phyloP scores from a whole-genome alignment of 73 alveolate species.

The Symbiodinium pilosum region DNA sequence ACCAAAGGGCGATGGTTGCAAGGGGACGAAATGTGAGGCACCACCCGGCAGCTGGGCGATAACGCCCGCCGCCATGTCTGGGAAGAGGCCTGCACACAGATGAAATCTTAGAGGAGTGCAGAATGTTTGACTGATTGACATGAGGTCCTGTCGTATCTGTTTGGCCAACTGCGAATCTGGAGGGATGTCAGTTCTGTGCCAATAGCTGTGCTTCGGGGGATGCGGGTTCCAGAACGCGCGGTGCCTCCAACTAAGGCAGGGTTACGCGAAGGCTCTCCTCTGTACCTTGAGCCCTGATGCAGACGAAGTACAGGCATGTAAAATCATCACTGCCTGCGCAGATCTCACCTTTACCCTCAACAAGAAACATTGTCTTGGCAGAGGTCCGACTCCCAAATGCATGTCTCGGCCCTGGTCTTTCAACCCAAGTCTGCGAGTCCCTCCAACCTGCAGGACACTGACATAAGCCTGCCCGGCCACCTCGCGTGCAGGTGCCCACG shows the following conservation, averaged over 20 bases:
- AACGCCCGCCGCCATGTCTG: conserved; percentile 3
- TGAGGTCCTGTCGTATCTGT: not conserved
- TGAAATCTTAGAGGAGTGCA: not conserved
- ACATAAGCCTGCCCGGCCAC: no score
- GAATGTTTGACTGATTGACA: no score
- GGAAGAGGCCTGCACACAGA: not conserved
- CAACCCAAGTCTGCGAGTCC: no score
- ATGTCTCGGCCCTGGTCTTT: no score
- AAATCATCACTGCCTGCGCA: no score
- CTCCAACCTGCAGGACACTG: no score
- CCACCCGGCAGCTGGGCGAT: conserved; percentile 33
- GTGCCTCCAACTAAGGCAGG: not conserved
- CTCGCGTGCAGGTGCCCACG: not conserved
- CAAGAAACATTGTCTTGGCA: no score
- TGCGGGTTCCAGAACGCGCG: not conserved
- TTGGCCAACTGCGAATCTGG: not conserved
- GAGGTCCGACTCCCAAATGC: no score
- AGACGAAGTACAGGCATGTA: no score
- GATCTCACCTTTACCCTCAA: no score
- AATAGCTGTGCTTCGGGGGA: no score
- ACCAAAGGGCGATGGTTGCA: not conserved
- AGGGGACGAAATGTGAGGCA: not conserved
- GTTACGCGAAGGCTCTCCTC: not conserved
- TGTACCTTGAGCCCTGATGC: conserved; percentile 12
- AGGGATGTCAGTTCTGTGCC: not conserved